Evolutionary conservation across 208 protist genomes (phyloP).

Genomic region (Lotmaria passim): DNA sequence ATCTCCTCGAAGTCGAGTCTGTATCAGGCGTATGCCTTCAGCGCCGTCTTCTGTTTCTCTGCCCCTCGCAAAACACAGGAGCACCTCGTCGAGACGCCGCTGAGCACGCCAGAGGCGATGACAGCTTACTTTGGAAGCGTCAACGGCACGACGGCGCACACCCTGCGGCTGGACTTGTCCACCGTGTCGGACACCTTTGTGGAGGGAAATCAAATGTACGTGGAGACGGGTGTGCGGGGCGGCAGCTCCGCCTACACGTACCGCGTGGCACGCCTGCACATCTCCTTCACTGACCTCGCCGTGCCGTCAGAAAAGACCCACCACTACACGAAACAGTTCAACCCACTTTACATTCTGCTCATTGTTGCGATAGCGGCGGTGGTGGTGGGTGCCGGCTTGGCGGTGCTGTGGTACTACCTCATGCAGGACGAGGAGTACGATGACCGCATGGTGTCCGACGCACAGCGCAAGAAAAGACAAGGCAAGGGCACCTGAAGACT

Average conservation of each 20-base stretch:
- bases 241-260: slow-evolving; percentile 27
- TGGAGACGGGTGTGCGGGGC: slow-evolving; percentile 46
- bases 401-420: slow-evolving; percentile 50
- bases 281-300: slow-evolving; percentile 46
- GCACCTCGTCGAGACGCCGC: slow-evolving; percentile 13
- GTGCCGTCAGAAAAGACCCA: slow-evolving; percentile 25
- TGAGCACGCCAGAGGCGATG: neutral
- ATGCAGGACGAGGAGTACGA: slow-evolving; percentile 34
- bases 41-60: slow-evolving; percentile 35
- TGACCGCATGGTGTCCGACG: slow-evolving; percentile 33
- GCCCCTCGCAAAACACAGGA: slow-evolving; percentile 22
- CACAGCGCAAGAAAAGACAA: slow-evolving; percentile 33
- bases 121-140: slow-evolving; percentile 34
- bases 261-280: slow-evolving; percentile 47
- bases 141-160: slow-evolving; percentile 33
- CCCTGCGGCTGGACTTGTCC: slow-evolving; percentile 32
- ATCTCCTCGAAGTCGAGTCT: slow-evolving; percentile 4
- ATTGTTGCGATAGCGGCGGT: slow-evolving; percentile 33
- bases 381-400: slow-evolving; percentile 27
- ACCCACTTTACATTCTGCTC: slow-evolving; percentile 37
- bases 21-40: slow-evolving; percentile 12
- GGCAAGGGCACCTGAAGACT: too few relatives aligned
- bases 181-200: slow-evolving; percentile 38
- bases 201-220: slow-evolving; percentile 56
- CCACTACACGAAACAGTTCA: slow-evolving; percentile 33